These are phyloP conservation scores for Hypoxylon sp. DNA, from an alignment of 2,329 filamentous ascomycete genomes.

Conservation along the genomic window DNA sequence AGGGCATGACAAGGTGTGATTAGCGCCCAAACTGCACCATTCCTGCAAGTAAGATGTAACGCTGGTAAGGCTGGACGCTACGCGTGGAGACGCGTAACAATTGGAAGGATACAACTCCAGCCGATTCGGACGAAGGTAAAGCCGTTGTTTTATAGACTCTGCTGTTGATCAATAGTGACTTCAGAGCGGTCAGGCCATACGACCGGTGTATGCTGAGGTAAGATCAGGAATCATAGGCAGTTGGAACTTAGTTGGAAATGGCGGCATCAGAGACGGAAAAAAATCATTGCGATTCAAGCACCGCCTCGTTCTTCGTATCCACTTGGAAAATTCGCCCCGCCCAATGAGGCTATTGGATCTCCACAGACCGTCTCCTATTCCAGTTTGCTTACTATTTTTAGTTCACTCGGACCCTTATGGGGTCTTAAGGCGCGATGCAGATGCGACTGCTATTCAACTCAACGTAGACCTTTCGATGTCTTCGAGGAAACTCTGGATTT, in stretches of 20 bases:
- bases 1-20: background rate
- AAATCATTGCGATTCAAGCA: slow-evolving; percentile 22
- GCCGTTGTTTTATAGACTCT: slow-evolving; percentile 7
- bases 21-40: background rate
- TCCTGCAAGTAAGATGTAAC: slow-evolving; percentile 25
- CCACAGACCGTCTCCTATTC: slow-evolving; percentile 37
- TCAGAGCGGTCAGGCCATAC: slow-evolving; percentile 3
- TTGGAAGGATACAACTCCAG: background rate
- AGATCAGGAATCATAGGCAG: slow-evolving; percentile 19
- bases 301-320: slow-evolving; percentile 35
- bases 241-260: slow-evolving; percentile 4
- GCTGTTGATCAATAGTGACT: background rate
- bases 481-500: background rate
- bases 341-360: slow-evolving; percentile 39
- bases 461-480: background rate
- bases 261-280: slow-evolving; percentile 20
- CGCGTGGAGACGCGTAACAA: background rate
- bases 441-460: slow-evolving; percentile 9
- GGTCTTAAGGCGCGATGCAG: slow-evolving; percentile 14
- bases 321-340: slow-evolving; percentile 9
- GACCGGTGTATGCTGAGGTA: slow-evolving; percentile 24
- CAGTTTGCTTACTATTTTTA: slow-evolving; percentile 39
- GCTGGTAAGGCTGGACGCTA: slow-evolving; percentile 24
- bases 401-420: slow-evolving; percentile 25
- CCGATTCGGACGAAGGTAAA: background rate